phyloP scores from a whole-genome alignment of 2,329 filamentous ascomycete genomes.

The Eurotiales sp. region DNA sequence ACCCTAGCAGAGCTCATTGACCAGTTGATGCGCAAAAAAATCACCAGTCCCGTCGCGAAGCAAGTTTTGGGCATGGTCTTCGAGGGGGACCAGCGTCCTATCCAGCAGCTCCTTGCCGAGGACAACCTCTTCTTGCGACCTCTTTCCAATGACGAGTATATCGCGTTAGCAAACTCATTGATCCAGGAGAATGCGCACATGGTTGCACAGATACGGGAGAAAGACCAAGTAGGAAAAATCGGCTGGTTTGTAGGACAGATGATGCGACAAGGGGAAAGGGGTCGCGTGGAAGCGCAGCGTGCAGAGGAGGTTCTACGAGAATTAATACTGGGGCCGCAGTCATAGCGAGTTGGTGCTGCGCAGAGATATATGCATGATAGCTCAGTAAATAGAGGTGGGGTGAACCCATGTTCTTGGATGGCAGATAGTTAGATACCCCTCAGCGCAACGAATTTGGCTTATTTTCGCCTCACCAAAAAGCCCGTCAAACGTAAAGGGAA shows the following conservation, averaged over 20 bases:
- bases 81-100: constrained; percentile 45
- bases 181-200: constrained; percentile 55
- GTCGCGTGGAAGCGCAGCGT: constrained; percentile 58
- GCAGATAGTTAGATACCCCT: not conserved
- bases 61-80: constrained; percentile 55
- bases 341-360: no score
- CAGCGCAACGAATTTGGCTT: not conserved
- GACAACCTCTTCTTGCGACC: constrained; percentile 55
- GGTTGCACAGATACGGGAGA: constrained; percentile 57
- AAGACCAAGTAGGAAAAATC: constrained; percentile 61
- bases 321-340: constrained; percentile 36
- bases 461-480: not conserved
- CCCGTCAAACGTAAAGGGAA: not conserved
- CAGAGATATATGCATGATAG: not conserved
- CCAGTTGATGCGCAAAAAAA: constrained; percentile 40
- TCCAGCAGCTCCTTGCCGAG: constrained; percentile 54
- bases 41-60: constrained; percentile 58
- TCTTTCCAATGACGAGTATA: constrained; percentile 55
- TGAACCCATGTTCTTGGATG: not conserved
- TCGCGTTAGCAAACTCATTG: constrained; percentile 50
- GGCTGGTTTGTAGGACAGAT: constrained; percentile 68
- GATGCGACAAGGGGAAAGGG: constrained; percentile 58
- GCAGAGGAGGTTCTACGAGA: constrained; percentile 54
- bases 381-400: constrained; percentile 12
- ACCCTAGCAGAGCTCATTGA: constrained; percentile 45